These are phyloP conservation scores for Globisporangium rhizosaccharum DNA, from an alignment of 352 stramenopile genomes.

Conservation along the genomic window DNA sequence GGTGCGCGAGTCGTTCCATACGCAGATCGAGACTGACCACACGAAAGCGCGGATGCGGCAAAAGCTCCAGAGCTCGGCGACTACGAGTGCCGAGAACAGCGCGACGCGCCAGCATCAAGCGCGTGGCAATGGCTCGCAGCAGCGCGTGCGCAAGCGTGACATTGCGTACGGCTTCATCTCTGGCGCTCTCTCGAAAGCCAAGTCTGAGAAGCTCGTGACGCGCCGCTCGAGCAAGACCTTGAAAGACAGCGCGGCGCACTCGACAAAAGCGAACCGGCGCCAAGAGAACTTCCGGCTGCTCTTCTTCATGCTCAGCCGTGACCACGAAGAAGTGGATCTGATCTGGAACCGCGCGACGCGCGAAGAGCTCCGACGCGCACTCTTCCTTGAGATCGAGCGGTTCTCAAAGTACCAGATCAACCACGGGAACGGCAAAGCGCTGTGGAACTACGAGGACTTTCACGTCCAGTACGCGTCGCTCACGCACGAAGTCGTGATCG, in stretches of 20 bases:
- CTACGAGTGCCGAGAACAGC: slow-evolving; percentile 6
- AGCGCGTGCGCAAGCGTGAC: slow-evolving; percentile 62
- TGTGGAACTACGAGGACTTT: slow-evolving; percentile 97
- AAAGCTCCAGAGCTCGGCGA: slow-evolving; percentile 50
- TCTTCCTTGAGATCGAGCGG: slow-evolving; percentile 81
- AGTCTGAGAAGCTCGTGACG: slow-evolving; percentile 23
- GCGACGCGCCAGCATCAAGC: not conserved
- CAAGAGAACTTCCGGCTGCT: slow-evolving; percentile 93
- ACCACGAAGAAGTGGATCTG: slow-evolving; percentile 90
- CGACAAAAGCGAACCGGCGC: slow-evolving; percentile 15
- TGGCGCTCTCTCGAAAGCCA: slow-evolving; percentile 27
- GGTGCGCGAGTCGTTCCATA: slow-evolving; percentile 35
- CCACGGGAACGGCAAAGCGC: slow-evolving; percentile 59
- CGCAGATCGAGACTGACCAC: slow-evolving; percentile 53
- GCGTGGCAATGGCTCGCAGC: slow-evolving; percentile 1
- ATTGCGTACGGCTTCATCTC: slow-evolving; percentile 55
- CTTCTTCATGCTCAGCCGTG: slow-evolving; percentile 91
- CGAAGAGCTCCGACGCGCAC: slow-evolving; percentile 79
- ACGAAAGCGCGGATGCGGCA: slow-evolving; percentile 59
- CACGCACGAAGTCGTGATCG: slow-evolving; percentile 80
- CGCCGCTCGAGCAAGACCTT: slow-evolving; percentile 17
- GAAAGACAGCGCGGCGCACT: slow-evolving; percentile 10
- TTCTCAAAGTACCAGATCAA: slow-evolving; percentile 75
- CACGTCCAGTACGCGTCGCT: slow-evolving; percentile 88
- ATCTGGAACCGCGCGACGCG: slow-evolving; percentile 92